phyloP scores from a whole-genome alignment of 345 rosid genomes.

The Capsella bursapastoris region DNA sequence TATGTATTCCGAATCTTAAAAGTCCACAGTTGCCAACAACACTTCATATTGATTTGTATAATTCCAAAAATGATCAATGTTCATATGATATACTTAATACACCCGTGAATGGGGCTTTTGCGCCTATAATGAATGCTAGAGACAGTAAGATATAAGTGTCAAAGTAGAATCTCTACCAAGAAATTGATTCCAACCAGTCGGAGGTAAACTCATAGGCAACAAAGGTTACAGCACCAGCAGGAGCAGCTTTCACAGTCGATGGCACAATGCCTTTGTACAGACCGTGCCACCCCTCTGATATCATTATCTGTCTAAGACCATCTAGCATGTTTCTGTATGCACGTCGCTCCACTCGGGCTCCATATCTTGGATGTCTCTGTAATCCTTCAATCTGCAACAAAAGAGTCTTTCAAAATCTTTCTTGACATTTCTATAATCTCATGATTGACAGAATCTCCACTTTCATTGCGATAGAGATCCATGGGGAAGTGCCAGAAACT shows the following conservation, averaged over 20 bases:
- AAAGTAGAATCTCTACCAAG: constrained; percentile 43
- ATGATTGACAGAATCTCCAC: not conserved
- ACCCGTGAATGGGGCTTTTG: constrained; percentile 21
- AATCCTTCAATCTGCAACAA: constrained; percentile 82
- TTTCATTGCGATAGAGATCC: constrained; percentile 10
- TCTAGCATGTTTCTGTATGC: constrained; percentile 86
- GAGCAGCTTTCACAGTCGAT: constrained; percentile 96
- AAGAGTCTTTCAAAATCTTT: not conserved
- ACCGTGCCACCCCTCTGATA: constrained; percentile 83
- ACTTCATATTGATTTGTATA: constrained; percentile 27
- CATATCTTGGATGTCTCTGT: constrained; percentile 83
- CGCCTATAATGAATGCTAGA: constrained; percentile 44
- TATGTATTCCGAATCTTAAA: not conserved
- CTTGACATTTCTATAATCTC: constrained; percentile 5
- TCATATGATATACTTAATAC: constrained; percentile 29
- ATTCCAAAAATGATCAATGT: constrained; percentile 32
- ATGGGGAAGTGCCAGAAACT: constrained; percentile 16
- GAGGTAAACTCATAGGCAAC: constrained; percentile 78
- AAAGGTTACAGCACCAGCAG: constrained; percentile 97
- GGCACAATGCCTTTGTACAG: constrained; percentile 94
- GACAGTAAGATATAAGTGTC: constrained; percentile 16
- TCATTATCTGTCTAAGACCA: constrained; percentile 63
- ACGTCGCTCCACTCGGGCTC: constrained; percentile 74
- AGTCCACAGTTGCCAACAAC: constrained; percentile 1
- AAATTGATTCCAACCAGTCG: constrained; percentile 82